phyloP scores from a whole-genome alignment of 331 rosid genomes.

The Cucumis variabilis region DNA sequence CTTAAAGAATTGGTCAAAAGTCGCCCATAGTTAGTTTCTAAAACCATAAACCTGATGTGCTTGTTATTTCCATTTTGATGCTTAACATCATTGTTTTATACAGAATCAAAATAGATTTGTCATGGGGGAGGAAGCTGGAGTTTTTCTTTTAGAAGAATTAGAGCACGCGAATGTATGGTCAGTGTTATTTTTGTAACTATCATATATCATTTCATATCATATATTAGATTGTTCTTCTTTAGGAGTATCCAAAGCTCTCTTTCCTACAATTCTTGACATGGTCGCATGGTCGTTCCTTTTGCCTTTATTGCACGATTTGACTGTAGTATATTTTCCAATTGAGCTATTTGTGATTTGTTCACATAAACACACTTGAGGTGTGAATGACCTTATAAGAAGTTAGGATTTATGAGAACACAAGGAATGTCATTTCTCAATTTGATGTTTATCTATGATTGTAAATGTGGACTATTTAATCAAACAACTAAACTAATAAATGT shows the following conservation, averaged over 20 bases:
- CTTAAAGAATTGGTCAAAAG: not conserved
- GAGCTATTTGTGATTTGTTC: not conserved
- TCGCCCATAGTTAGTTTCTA: not conserved
- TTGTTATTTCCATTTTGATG: too few species aligned
- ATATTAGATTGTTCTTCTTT: too few species aligned
- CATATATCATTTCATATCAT: not conserved
- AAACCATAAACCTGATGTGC: too few species aligned
- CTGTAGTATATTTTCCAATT: not conserved
- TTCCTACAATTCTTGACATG: constrained; percentile 69
- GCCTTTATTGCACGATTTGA: not conserved
- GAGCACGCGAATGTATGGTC: constrained; percentile 74
- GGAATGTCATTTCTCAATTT: not conserved
- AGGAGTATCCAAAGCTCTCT: constrained; percentile 74
- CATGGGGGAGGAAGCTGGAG: constrained; percentile 99
- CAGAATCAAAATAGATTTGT: constrained; percentile 99
- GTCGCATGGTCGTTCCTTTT: constrained; percentile 54
- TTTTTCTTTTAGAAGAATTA: constrained; percentile 86
- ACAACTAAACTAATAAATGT: not conserved
- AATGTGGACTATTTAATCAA: constrained; percentile 10
- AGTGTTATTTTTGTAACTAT: constrained; percentile 24
- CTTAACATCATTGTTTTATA: constrained; percentile 40
- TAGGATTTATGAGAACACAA: not conserved
- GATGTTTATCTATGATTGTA: not conserved
- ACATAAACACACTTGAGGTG: not conserved
- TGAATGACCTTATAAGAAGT: not conserved